Evolutionary conservation across 2,329 filamentous ascomycete genomes (phyloP).

Genomic region (Gliomastix tumulicola): DNA sequence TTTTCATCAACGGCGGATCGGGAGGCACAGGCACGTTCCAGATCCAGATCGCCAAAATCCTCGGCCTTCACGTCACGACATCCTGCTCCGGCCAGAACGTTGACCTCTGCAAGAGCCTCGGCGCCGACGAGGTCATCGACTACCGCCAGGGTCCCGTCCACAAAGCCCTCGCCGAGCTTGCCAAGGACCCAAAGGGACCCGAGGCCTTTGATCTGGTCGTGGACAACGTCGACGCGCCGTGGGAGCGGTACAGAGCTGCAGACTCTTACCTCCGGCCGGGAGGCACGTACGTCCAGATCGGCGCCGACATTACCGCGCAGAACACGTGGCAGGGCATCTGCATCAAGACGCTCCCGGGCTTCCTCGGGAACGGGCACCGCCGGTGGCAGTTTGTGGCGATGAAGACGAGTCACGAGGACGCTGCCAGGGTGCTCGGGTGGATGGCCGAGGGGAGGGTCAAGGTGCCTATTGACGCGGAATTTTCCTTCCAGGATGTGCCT

Average conservation of each 20-base stretch:
- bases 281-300: slow-evolving; percentile 13
- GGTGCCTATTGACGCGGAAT: slow-evolving; percentile 11
- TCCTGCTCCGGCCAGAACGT: slow-evolving; percentile 23
- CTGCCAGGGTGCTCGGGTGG: slow-evolving; percentile 11
- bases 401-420: slow-evolving; percentile 4
- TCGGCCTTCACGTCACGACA: slow-evolving; percentile 23
- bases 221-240: slow-evolving; percentile 14
- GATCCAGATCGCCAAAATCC: slow-evolving; percentile 26
- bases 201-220: slow-evolving; percentile 14
- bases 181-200: slow-evolving; percentile 3
- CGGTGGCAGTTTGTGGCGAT: slow-evolving; percentile 2
- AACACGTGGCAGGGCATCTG: slow-evolving; percentile 7
- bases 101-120: slow-evolving; percentile 21
- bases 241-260: slow-evolving; percentile 11
- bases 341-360: slow-evolving; percentile 8
- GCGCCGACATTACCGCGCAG: slow-evolving; percentile 2
- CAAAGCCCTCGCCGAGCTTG: background rate
- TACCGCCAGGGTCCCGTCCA: slow-evolving; percentile 15
- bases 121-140: slow-evolving; percentile 28
- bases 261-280: slow-evolving; percentile 8
- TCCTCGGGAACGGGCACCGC: slow-evolving; percentile 1
- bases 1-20: slow-evolving; percentile 21
- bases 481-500: slow-evolving; percentile 11
- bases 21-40: slow-evolving; percentile 27
- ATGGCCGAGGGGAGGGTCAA: slow-evolving; percentile 16